Conservation (phyloP, 1,284 basidiomycete genomes). For the Thecaphora frezii region DNA sequence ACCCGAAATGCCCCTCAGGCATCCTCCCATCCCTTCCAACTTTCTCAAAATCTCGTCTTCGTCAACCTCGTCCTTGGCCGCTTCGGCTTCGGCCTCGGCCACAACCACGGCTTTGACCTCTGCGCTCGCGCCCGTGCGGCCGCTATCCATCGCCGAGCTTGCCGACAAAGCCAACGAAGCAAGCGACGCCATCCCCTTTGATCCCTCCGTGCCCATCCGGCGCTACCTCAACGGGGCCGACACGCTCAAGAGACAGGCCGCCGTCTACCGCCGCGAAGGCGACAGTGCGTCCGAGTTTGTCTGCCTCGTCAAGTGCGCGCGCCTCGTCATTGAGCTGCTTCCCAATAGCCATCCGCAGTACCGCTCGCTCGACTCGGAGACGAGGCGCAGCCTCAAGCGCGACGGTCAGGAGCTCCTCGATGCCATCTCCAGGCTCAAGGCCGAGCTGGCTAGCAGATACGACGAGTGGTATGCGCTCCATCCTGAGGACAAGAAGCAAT, state of each 20-base stretch:
- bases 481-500: slow-evolving; percentile 4
- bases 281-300: slow-evolving; percentile 3
- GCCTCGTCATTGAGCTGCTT: slow-evolving; percentile 28
- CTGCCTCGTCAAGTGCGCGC: slow-evolving; percentile 28
- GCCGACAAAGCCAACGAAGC: slow-evolving; percentile 5
- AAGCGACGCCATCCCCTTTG: slow-evolving; percentile 4
- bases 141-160: slow-evolving; percentile 2
- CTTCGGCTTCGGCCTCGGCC: background rate
- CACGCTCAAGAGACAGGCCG: slow-evolving; percentile 8
- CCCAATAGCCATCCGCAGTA: slow-evolving; percentile 20
- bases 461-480: slow-evolving; percentile 6
- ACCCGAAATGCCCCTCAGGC: background rate
- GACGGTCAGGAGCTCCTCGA: slow-evolving; percentile 13
- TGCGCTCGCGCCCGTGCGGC: background rate
- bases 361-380: slow-evolving; percentile 7
- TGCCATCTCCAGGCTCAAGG: slow-evolving; percentile 4
- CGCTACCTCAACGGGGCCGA: slow-evolving; percentile 11
- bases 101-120: background rate
- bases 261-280: slow-evolving; percentile 7
- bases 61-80: background rate
- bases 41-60: slow-evolving; percentile 5
- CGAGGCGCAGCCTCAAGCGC: slow-evolving; percentile 1
- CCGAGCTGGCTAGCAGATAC: slow-evolving; percentile 8
- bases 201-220: slow-evolving; percentile 5
- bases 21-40: background rate